These are phyloP conservation scores for Geosmithia putterillii DNA, from an alignment of 2,329 filamentous ascomycete genomes.

Conservation along the genomic window DNA sequence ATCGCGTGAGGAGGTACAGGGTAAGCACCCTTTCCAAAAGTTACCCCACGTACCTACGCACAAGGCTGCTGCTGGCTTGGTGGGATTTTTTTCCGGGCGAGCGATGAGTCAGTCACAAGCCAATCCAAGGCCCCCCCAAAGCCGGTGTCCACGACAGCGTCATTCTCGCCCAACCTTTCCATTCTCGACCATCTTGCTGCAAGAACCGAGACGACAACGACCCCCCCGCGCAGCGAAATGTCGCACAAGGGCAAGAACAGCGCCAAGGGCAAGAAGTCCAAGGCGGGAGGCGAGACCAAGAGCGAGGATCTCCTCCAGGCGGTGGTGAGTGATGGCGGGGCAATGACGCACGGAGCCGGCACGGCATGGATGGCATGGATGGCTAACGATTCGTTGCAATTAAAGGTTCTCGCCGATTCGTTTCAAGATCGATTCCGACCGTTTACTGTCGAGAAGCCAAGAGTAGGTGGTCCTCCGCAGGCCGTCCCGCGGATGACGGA, in stretches of 20 bases:
- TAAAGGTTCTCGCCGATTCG: slow-evolving; percentile 77
- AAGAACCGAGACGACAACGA: slow-evolving; percentile 6
- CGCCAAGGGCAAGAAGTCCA: slow-evolving; percentile 41
- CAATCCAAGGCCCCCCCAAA: no score
- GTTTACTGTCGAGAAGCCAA: slow-evolving; percentile 76
- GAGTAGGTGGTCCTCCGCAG: slow-evolving; percentile 42
- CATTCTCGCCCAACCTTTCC: no score
- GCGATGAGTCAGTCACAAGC: no score
- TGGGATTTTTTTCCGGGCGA: no score
- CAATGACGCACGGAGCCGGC: slow-evolving; percentile 4
- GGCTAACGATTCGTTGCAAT: slow-evolving; percentile 7
- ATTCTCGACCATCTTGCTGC: background rate
- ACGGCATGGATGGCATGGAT: no score
- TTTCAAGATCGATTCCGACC: slow-evolving; percentile 88
- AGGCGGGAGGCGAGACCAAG: slow-evolving; percentile 38
- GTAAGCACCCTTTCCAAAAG: no score
- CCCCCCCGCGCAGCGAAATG: slow-evolving; percentile 21
- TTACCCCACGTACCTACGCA: no score
- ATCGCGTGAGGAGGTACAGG: no score
- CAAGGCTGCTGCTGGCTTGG: no score
- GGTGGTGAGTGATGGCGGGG: slow-evolving; percentile 30
- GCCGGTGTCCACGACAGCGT: no score
- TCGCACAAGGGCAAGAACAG: slow-evolving; percentile 31
- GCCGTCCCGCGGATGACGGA: background rate
- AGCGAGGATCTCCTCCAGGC: slow-evolving; percentile 47